Evolutionary conservation across 768 basidiomycete genomes (phyloP).

Genomic region (Pleurotus giganteus): DNA sequence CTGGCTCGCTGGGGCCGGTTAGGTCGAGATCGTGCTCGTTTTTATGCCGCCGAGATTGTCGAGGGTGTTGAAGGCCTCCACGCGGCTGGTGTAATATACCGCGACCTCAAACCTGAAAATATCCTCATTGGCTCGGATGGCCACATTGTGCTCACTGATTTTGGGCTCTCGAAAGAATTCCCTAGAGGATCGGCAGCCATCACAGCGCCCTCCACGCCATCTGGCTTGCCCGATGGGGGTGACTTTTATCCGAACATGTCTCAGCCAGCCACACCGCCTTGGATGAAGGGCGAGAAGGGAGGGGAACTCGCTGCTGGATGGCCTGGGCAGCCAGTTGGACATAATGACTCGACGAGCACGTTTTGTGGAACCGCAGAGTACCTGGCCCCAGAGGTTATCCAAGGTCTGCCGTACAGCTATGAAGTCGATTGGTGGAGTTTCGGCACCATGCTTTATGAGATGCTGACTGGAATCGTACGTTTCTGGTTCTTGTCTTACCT

Average conservation of each 20-base stretch:
- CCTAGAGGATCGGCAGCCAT: slow-evolving; percentile 47
- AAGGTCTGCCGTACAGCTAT: slow-evolving; percentile 85
- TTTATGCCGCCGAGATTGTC: slow-evolving; percentile 97
- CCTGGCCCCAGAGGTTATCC: slow-evolving; percentile 94
- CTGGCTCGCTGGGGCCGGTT: slow-evolving; percentile 94
- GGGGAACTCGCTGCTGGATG: slow-evolving; percentile 55
- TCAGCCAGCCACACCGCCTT: slow-evolving; percentile 57
- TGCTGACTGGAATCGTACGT: slow-evolving; percentile 93
- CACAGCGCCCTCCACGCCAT: slow-evolving; percentile 59
- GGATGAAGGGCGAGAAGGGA: slow-evolving; percentile 69
- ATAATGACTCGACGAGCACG: slow-evolving; percentile 71
- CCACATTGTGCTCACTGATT: slow-evolving; percentile 96
- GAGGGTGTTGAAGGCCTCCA: slow-evolving; percentile 96
- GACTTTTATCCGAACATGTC: slow-evolving; percentile 53
- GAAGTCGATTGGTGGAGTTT: slow-evolving; percentile 99
- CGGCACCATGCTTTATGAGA: slow-evolving; percentile 97
- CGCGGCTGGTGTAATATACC: slow-evolving; percentile 92
- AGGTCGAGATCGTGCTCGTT: slow-evolving; percentile 90
- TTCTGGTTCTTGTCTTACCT: slow-evolving; percentile 10
- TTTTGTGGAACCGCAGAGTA: slow-evolving; percentile 98
- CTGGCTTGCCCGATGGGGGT: slow-evolving; percentile 36
- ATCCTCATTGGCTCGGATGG: slow-evolving; percentile 93
- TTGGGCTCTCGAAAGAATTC: slow-evolving; percentile 93
- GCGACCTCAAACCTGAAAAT: slow-evolving; percentile 96
- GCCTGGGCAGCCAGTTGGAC: slow-evolving; percentile 49